Base-by-base conservation (phyloP, 2,329 filamentous ascomycete species). In the Phialemoniopsis sp. region DNA sequence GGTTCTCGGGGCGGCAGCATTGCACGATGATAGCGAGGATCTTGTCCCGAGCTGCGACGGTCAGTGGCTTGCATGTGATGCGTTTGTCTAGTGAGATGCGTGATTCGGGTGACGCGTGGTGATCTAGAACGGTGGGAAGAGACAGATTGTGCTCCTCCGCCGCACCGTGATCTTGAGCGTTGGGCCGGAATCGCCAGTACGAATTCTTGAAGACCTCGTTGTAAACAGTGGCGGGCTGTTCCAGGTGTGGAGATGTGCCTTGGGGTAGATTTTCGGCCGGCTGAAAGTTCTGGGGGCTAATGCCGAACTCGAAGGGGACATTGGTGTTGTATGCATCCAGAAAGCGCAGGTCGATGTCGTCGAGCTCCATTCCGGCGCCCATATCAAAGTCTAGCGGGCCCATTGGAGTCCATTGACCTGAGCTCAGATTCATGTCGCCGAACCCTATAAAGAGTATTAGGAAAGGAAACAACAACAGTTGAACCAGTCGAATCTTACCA, bases 131-230 rank as follows among this genome's bases (percentile, higher is more conserved):
- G 1, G 50, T 33, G 0, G 57, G 53, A 2, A 62, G 43, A 0
- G 57, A 55, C 4, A 62, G 46, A 8, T 61, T 60, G 9, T 55
- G 53, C 13, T 62, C 56, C 13, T 62, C 58, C 1, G 50, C 50
- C 1, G 48, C 51, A 2, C 48, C 53, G 31, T 58, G 51, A 26
- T 62, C 58, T n/a, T 54, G 49, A 1, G 50, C 42, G 4, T 50
- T 55, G 3, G 58, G 58, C 3, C 52, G 44, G 21, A 61, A 61
- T 4, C 48, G 48, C 58, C 57, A 61, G 13, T 53, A 46, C 0
- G 48, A 48, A 8, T 55, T 46, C 1, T 48, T 47, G 3, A 54
- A 56, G 5, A 54, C 54, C 16, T 55, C 50, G 0, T 45, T 49
- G 6, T 43, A 45, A 34, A 50, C 46, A 0, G 47, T 50, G 2